Base-by-base conservation (phyloP, 176 grass and related monocot species). In the Tuctoria greenei region DNA sequence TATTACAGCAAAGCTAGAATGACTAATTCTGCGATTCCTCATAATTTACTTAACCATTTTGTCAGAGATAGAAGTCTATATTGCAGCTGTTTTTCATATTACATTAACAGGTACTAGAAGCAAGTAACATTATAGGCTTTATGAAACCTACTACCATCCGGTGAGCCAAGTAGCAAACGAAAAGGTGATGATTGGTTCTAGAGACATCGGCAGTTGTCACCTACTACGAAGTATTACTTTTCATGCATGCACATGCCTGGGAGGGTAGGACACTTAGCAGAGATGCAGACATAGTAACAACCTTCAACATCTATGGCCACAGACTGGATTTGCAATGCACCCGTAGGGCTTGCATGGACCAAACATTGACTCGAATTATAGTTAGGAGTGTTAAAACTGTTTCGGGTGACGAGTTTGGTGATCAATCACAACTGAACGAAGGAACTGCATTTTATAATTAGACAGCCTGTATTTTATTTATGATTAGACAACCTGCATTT, bases 231-330 rank as follows among this genome's bases (percentile, higher is more conserved):
- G 18, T 36, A 43, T 13, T 35, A 24, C 13, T 44, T 44, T 38
- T 31, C 55, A 58, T 43, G 49, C 52, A 82, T 76, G 84, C 71
- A 47, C 9, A 62, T 81, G 45, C 27, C n/a, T 54, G 20, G 64
- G 28, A 20, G 71, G 16, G 27, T 20, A 71, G 20, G 75, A 56
- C 62, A 75, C 55, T 62, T 74, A 67, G 67, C 44, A 63, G n/a
- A 50, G 73, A 55, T 71, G 71, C 73, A 64, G 65, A 54, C 56
- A 0, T 31, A 77, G 31, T 43, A 83, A 77, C 74, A 83, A 78
- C 74, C 45, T 75, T 86, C 20, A 39, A 51, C 77, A 52, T 79
- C 83, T 68, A 79, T 80, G 69, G 24, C 8, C 70, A 86, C 54
- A 75, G 43, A 27, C 84, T 81, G 71, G 63, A 74, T 68, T 60